Conservation (phyloP, 495 filamentous ascomycete genomes). For the Aspergillus baeticus region DNA sequence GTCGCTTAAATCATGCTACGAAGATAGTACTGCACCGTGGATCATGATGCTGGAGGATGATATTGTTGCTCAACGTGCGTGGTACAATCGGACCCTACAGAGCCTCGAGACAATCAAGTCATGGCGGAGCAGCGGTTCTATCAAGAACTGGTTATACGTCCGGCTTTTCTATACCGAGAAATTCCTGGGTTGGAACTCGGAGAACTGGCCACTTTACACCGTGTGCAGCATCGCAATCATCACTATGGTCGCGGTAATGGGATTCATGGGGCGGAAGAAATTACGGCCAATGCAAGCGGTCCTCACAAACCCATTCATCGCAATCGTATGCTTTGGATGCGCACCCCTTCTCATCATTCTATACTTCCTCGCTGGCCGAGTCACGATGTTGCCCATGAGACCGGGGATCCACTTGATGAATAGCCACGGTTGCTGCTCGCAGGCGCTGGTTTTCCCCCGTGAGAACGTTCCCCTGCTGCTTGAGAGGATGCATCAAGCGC, state of each 20-base stretch:
- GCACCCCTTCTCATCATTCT: conserved; percentile 33
- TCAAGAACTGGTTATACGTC: conserved; percentile 47
- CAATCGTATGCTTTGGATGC: conserved; percentile 25
- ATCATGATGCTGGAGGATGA: conserved; percentile 58
- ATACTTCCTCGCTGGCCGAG: conserved; percentile 37
- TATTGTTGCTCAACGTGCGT: conserved; percentile 47
- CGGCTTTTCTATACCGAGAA: conserved; percentile 59
- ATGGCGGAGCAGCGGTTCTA: conserved; percentile 19
- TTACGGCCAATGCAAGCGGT: conserved; percentile 15
- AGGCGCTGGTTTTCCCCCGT: conserved; percentile 34
- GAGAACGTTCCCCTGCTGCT: conserved; percentile 23
- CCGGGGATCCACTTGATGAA: conserved; percentile 36
- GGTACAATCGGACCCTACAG: conserved; percentile 46
- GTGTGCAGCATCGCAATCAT: conserved; percentile 28
- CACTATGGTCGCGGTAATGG: conserved; percentile 19
- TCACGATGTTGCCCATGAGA: conserved; percentile 33
- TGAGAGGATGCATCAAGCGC: conserved; percentile 16
- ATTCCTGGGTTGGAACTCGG: conserved; percentile 54
- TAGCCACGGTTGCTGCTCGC: conserved; percentile 37
- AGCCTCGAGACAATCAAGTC: conserved; percentile 37
- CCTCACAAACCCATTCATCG: conserved; percentile 27
- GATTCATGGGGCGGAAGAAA: conserved; percentile 16
- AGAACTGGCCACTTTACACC: conserved; percentile 47
- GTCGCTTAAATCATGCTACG: conserved; percentile 44
- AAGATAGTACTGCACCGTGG: conserved; percentile 38